phyloP scores from a whole-genome alignment of 148 eudicot species.

The Dianthus caryophyllus region DNA sequence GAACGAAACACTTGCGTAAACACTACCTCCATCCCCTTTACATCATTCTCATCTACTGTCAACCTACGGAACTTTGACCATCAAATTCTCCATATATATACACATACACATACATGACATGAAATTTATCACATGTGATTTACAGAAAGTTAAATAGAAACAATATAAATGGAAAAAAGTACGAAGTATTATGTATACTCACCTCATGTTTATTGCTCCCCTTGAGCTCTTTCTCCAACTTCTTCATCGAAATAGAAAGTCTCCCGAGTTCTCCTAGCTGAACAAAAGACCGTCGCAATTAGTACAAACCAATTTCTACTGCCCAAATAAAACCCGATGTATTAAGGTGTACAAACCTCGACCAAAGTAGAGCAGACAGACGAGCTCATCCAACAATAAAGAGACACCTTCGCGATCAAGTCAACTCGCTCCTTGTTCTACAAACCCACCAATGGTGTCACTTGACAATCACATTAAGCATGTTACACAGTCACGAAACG shows the following conservation, averaged over 20 bases:
- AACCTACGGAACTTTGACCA: too few species aligned
- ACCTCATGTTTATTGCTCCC: conserved; percentile 65
- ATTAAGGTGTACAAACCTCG: conserved; percentile 48
- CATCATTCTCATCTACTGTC: too few species aligned
- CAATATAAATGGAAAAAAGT: too few species aligned
- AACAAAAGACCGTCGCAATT: not conserved
- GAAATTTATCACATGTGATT: too few species aligned
- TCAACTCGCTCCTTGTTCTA: conserved; percentile 82
- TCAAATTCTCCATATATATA: too few species aligned
- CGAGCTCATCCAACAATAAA: conserved; percentile 95
- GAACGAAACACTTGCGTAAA: not conserved
- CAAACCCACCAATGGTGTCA: conserved; percentile 4
- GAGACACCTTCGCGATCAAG: conserved; percentile 73
- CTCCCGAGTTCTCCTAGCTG: conserved; percentile 84
- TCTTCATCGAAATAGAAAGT: conserved; percentile 81
- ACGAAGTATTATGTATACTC: not conserved
- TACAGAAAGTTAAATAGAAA: too few species aligned
- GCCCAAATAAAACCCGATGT: not conserved
- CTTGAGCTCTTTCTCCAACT: conserved; percentile 78
- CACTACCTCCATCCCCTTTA: too few species aligned
- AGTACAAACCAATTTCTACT: not conserved
- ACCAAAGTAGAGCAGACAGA: conserved; percentile 73
- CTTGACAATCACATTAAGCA: conserved; percentile 10
- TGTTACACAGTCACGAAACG: not conserved
- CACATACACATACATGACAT: too few species aligned